Evolutionary conservation across 2,329 filamentous ascomycete genomes (phyloP).

Genomic region (Cephalotrichum gorgonifer): DNA sequence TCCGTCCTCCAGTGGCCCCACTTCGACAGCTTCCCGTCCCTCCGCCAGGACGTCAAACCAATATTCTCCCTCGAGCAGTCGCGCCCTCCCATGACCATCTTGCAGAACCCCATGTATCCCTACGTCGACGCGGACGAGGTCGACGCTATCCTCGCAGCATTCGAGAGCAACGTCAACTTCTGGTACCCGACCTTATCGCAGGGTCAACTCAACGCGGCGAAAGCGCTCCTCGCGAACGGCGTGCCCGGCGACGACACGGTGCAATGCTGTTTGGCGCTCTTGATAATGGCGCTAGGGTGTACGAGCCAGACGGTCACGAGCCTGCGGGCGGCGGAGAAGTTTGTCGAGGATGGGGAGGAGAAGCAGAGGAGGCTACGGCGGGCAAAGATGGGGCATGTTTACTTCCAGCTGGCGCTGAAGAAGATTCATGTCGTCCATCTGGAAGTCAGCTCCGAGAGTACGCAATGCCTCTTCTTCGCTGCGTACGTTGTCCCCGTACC

Average conservation of each 20-base stretch:
- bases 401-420: constrained; percentile 35
- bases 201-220: constrained; percentile 21
- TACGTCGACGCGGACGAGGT: constrained; percentile 31
- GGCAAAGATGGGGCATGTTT: constrained; percentile 27
- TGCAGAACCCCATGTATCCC: constrained; percentile 25
- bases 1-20: constrained; percentile 40
- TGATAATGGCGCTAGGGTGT: constrained; percentile 37
- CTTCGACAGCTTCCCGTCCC: constrained; percentile 31
- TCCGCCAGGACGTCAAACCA: constrained; percentile 29
- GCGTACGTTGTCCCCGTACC: constrained; percentile 23
- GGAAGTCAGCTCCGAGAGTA: constrained; percentile 32
- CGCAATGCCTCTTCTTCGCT: constrained; percentile 39
- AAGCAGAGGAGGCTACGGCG: constrained; percentile 14
- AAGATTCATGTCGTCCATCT: constrained; percentile 34
- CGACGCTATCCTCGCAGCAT: constrained; percentile 28
- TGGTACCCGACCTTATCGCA: constrained; percentile 41
- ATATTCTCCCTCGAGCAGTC: constrained; percentile 37
- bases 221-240: constrained; percentile 19
- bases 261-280: constrained; percentile 28
- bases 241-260: constrained; percentile 25
- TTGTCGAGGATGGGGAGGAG: neutral
- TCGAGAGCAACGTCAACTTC: constrained; percentile 37
- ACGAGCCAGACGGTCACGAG: constrained; percentile 25
- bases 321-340: neutral
- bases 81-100: constrained; percentile 22